Evolutionary conservation across 139 green algal species (phyloP), one percentile per base, ranked within the genome.

Genomic region (Tetradesmus lagerheimii): DNA sequence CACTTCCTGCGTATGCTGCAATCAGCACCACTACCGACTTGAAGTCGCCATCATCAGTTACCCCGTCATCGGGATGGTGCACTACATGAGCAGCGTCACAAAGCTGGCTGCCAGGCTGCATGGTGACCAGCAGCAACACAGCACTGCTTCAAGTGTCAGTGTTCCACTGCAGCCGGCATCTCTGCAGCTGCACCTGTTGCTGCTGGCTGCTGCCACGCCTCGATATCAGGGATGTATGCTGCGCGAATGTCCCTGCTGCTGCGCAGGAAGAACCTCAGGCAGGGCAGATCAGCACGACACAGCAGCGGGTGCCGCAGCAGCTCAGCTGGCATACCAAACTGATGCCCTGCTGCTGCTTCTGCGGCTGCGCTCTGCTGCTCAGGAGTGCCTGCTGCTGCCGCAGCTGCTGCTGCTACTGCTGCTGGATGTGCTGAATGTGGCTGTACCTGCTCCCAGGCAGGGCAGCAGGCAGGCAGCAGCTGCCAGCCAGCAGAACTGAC

Each of bases 121-220:
- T n/a, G n/a, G n/a, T n/a, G n/a, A n/a, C n/a, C n/a, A n/a, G n/a
- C n/a, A n/a, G n/a, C n/a, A n/a, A n/a, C n/a, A n/a, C n/a, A n/a
- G n/a, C n/a, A n/a, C n/a, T n/a, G n/a, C n/a, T n/a, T n/a, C n/a
- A n/a, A n/a, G n/a, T n/a, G n/a, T n/a, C n/a, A n/a, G n/a, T 57
- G 11, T 12, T 12, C 45, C 14, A 2, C 45, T 57, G 45, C 14
- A 12, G 45, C 45, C 0, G 45, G 11, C 45, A 12, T 12, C 45
- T 9, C 57, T n/a, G 57, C 57, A 9, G 15, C 20, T 5, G 20
- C 50, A 3, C 1, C 50, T 64, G 50, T 23, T 64, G 50, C 50
- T 76, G 66, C 66, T 47, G 75, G 80, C 53, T 87, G 81, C 81
- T 78, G 50, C 81, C 81, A 78, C 15, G 20, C 81, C 25, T 41